phyloP scores from a whole-genome alignment of 352 stramenopile genomes.

The Thraustotheca clavata region DNA sequence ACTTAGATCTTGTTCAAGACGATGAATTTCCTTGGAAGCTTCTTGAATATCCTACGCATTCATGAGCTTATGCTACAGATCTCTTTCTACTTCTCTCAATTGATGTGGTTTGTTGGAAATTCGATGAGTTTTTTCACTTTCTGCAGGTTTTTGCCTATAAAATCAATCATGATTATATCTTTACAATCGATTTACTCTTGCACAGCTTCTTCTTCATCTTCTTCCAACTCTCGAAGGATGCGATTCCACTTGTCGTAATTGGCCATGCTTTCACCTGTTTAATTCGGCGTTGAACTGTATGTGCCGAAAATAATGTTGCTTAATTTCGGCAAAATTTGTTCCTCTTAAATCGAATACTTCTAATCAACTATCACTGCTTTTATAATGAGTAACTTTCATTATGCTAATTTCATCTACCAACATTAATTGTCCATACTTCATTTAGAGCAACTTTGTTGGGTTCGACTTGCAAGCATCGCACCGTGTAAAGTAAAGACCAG shows the following conservation, averaged over 20 bases:
- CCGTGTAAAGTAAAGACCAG: too few relatives aligned
- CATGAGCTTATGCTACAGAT: neutral
- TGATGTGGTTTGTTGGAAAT: conserved; percentile 14
- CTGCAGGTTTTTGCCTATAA: neutral
- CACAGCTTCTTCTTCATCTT: neutral
- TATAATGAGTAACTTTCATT: too few relatives aligned
- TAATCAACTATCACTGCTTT: too few relatives aligned
- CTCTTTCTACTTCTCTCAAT: conserved; percentile 1
- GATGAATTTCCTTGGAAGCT: neutral
- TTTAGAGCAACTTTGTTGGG: too few relatives aligned
- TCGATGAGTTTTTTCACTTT: neutral
- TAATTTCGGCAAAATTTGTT: too few relatives aligned
- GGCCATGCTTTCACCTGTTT: too few relatives aligned
- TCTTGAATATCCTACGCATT: conserved; percentile 11
- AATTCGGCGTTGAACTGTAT: too few relatives aligned
- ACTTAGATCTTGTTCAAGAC: conserved; percentile 10
- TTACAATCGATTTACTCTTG: conserved; percentile 2
- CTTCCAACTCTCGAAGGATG: conserved; percentile 10
- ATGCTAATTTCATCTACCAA: too few relatives aligned
- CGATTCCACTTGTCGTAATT: conserved; percentile 19
- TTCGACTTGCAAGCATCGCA: too few relatives aligned
- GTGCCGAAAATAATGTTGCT: too few relatives aligned
- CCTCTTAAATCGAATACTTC: too few relatives aligned
- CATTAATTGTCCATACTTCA: too few relatives aligned
- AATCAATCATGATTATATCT: neutral